Percentiles rank a stretch among this genome's conserved stretches.
Evolutionary conservation across 129 eudicot genomes (phyloP).

Genomic region (Silybum marianum): DNA sequence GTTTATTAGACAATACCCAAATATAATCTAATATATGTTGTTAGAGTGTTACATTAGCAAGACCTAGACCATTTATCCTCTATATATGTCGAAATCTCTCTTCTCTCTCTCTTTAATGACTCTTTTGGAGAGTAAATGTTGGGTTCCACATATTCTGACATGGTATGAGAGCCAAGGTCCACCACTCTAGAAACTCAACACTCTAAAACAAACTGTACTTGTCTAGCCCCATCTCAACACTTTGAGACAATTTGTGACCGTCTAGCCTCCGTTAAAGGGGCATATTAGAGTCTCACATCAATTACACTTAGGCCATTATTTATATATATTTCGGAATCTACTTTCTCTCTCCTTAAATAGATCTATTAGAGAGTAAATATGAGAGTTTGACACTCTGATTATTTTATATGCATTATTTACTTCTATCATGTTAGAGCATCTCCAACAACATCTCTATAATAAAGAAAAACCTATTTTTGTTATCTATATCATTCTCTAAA

Average conservation of each 20-base stretch:
- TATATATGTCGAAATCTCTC: neutral
- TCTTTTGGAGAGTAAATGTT: neutral
- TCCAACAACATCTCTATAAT: no score
- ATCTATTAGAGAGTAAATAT: no score
- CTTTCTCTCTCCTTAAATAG: no score
- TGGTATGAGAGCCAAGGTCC: neutral
- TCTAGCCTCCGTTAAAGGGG: neutral
- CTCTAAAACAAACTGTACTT: neutral
- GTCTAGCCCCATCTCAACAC: neutral
- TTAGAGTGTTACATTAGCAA: neutral
- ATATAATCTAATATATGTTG: no score
- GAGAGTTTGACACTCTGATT: neutral
- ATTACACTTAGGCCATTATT: neutral
- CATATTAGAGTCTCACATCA: neutral
- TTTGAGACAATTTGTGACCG: neutral
- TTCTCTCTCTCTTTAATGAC: neutral
- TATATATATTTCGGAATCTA: neutral
- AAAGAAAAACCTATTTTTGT: no score
- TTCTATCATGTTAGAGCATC: no score
- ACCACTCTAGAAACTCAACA: neutral
- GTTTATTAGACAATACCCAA: neutral
- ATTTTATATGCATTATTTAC: neutral
- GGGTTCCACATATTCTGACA: neutral
- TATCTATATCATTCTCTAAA: no score
- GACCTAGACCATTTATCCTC: neutral